These are phyloP conservation scores for Pseudocercospora cruenta DNA, from an alignment of 2,329 filamentous ascomycete genomes.

Conservation along the genomic window DNA sequence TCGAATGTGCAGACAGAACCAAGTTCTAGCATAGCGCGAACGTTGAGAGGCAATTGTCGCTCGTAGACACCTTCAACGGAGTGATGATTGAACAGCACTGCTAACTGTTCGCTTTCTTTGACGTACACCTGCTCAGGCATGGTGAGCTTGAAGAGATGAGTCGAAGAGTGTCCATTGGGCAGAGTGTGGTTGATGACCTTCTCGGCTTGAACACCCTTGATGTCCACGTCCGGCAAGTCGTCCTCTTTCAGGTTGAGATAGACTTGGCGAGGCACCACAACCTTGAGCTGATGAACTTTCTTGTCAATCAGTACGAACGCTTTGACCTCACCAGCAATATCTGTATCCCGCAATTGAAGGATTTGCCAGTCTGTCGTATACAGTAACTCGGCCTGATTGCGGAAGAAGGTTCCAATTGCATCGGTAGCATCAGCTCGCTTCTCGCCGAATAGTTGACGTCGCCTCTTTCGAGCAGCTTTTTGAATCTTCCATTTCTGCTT, in stretches of 20 bases:
- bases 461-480: constrained; percentile 80
- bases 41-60: constrained; percentile 82
- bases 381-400: constrained; percentile 86
- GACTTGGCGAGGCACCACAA: constrained; percentile 85
- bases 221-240: constrained; percentile 84
- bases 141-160: constrained; percentile 90
- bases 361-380: constrained; percentile 96
- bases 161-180: constrained; percentile 91
- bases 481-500: constrained; percentile 99
- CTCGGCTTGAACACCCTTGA: constrained; percentile 84
- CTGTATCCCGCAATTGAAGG: constrained; percentile 80
- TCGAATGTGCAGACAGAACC: constrained; percentile 94
- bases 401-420: constrained; percentile 73
- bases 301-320: constrained; percentile 92
- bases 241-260: constrained; percentile 90
- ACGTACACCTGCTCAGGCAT: constrained; percentile 89
- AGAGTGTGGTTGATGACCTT: constrained; percentile 91
- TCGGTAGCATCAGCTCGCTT: constrained; percentile 65
- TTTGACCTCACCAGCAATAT: constrained; percentile 81
- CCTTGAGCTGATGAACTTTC: constrained; percentile 84
- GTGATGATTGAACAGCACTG: constrained; percentile 82
- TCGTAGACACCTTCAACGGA: constrained; percentile 98
- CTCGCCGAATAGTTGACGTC: constrained; percentile 92
- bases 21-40: constrained; percentile 84
- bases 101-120: constrained; percentile 79